Evolutionary conservation across 495 filamentous ascomycete species (phyloP), one percentile per base, ranked within the genome.

Genomic region (Evernia prunastri): DNA sequence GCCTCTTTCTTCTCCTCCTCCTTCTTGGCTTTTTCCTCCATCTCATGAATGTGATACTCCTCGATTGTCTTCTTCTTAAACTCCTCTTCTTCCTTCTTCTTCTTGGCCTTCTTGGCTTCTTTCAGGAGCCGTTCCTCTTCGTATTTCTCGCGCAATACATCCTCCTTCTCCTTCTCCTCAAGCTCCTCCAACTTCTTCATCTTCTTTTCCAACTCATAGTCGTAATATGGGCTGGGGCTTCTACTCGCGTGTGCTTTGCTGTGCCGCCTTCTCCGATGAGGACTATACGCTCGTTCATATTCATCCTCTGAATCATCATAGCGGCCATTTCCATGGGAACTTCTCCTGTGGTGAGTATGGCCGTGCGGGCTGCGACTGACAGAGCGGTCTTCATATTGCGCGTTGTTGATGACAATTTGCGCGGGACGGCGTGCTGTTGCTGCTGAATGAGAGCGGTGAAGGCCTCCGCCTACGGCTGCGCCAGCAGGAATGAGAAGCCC

Each of bases 321-420:
- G 23, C 15, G 66, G 27, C 35, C 29, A 39, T 57, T 37, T 3
- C 58, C 63, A 53, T 66, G 29, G 29, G 51, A 33, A 10, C 27
- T 54, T 54, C 29, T 54, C 29, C 51, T 33, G 6, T 33, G 3
- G 49, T 53, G 29, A 33, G 27, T 33, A 54, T 54, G 69, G 59
- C 59, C 51, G 29, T 60, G 63, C 29, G 63, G 65, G 27, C 62
- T 64, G 17, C 63, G 67, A n/a, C 39, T 36, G n/a, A 63, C 57
- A 10, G 65, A 66, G 47, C 43, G 65, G 20, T 66, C 63, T 11
- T 69, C 69, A 29, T n/a, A 63, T 15, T 66, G 51, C 27, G 29
- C n/a, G 27, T 54, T 64, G 51, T 71, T 68, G 42, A 71, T 71
- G 17, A 69, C 57, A 35, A 71, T 60, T n/a, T 67, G 68, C 6